These are phyloP conservation scores for Saccharomyces mikatae DNA, from an alignment of 805 yeast species.

Conservation along the genomic window DNA sequence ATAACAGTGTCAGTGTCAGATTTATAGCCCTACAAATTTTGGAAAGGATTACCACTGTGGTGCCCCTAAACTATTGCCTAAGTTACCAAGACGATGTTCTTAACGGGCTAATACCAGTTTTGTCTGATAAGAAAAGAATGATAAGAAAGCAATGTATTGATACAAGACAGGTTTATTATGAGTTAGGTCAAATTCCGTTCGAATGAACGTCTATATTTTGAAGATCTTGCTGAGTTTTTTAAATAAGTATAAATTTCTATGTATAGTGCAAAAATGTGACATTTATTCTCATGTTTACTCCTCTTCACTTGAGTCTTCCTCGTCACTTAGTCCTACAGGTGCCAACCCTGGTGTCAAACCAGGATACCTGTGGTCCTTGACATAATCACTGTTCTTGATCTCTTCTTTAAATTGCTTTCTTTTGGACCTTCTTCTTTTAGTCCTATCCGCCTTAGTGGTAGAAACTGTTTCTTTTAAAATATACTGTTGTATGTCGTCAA, in stretches of 20 bases:
- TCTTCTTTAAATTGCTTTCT: slow-evolving; percentile 27
- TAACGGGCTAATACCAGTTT: slow-evolving; percentile 37
- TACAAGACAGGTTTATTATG: slow-evolving; percentile 70
- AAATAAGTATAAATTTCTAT: background rate
- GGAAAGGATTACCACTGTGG: slow-evolving; percentile 35
- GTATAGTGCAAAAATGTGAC: background rate
- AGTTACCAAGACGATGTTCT: slow-evolving; percentile 48
- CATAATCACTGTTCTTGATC: slow-evolving; percentile 9
- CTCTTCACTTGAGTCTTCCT: slow-evolving; percentile 34
- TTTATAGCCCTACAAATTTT: slow-evolving; percentile 51
- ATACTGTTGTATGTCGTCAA: slow-evolving; percentile 35
- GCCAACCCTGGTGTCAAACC: slow-evolving; percentile 84
- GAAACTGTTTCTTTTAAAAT: slow-evolving; percentile 37
- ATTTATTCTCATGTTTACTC: slow-evolving; percentile 7
- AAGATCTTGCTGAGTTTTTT: background rate
- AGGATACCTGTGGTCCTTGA: slow-evolving; percentile 32
- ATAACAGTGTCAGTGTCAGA: slow-evolving; percentile 45
- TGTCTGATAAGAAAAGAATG: slow-evolving; percentile 67
- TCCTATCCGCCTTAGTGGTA: slow-evolving; percentile 31
- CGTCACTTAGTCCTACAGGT: slow-evolving; percentile 62
- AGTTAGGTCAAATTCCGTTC: slow-evolving; percentile 36
- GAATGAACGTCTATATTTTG: slow-evolving; percentile 16
- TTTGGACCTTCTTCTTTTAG: slow-evolving; percentile 23
- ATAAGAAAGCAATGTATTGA: slow-evolving; percentile 74
- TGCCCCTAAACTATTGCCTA: slow-evolving; percentile 37